Evolutionary conservation across 148 eudicot genomes (phyloP).

Genomic region (Simmondsia chinensis): DNA sequence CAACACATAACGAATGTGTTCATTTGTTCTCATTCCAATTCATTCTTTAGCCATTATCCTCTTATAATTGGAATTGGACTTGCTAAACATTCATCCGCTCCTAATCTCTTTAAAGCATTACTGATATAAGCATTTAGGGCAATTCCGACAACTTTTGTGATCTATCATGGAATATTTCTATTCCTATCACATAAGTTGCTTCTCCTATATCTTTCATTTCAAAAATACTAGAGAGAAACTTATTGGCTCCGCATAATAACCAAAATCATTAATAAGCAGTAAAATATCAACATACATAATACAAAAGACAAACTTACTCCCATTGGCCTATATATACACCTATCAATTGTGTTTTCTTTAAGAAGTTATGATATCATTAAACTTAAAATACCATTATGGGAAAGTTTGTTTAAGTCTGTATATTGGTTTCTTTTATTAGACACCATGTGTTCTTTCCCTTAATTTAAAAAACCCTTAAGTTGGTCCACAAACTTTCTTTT

Average conservation of each 20-base stretch:
- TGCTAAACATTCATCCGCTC: background rate
- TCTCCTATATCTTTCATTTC: background rate
- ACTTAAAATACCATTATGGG: too few relatives aligned
- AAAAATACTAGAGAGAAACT: background rate
- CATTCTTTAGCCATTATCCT: slow-evolving; percentile 1
- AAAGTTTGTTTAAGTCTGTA: too few relatives aligned
- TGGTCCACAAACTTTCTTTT: too few relatives aligned
- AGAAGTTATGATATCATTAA: background rate
- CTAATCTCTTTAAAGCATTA: background rate
- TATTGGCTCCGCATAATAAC: background rate
- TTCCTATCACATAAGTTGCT: slow-evolving; percentile 1
- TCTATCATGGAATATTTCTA: background rate
- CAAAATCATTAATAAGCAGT: background rate
- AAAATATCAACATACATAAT: slow-evolving; percentile 2
- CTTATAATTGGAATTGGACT: background rate
- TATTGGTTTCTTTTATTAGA: too few relatives aligned
- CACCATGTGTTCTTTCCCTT: too few relatives aligned
- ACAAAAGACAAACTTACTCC: slow-evolving; percentile 2
- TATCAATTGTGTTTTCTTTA: background rate
- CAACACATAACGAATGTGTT: background rate
- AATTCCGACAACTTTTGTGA: background rate
- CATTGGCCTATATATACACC: slow-evolving; percentile 2
- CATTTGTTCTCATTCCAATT: background rate
- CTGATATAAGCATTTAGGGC: background rate
- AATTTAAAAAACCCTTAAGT: too few relatives aligned